Conservation (phyloP, 768 basidiomycete species). For the Gymnopilus junonius region DNA sequence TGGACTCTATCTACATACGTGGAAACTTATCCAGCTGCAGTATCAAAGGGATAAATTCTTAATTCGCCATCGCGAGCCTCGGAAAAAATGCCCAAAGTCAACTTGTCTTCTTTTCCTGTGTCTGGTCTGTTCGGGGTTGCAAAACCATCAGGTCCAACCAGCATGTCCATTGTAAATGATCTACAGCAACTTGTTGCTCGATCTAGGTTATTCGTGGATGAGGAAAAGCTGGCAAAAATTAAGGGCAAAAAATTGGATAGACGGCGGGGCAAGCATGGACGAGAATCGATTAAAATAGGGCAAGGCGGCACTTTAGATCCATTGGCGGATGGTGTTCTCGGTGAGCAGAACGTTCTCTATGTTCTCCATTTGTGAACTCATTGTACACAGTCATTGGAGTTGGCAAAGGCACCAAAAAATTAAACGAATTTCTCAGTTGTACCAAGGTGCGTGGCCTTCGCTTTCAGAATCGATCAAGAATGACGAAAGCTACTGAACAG, state of each 20-base stretch:
- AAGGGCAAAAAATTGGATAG: conserved; percentile 49
- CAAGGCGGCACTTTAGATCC: conserved; percentile 97
- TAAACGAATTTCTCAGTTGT: conserved; percentile 84
- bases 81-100: conserved; percentile 67
- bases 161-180: conserved; percentile 88
- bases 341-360: conserved; percentile 43
- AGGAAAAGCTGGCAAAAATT: conserved; percentile 55
- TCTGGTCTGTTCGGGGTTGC: conserved; percentile 86
- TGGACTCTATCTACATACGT: neutral
- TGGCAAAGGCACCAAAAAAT: conserved; percentile 87
- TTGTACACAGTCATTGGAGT: conserved; percentile 76
- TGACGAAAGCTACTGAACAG: conserved; percentile 41
- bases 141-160: conserved; percentile 93
- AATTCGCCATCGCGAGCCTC: neutral
- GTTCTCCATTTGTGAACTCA: neutral
- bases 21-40: neutral
- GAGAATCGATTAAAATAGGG: conserved; percentile 76
- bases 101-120: conserved; percentile 58
- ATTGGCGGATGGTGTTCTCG: conserved; percentile 92
- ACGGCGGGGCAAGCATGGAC: conserved; percentile 46
- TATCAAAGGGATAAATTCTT: too few species aligned
- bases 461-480: neutral
- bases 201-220: conserved; percentile 80
- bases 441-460: conserved; percentile 68
- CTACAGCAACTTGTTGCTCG: conserved; percentile 79